Evolutionary conservation across 2,329 filamentous ascomycete species (phyloP), one percentile per base, ranked within the genome.

Genomic region (Aspergillus awamori): DNA sequence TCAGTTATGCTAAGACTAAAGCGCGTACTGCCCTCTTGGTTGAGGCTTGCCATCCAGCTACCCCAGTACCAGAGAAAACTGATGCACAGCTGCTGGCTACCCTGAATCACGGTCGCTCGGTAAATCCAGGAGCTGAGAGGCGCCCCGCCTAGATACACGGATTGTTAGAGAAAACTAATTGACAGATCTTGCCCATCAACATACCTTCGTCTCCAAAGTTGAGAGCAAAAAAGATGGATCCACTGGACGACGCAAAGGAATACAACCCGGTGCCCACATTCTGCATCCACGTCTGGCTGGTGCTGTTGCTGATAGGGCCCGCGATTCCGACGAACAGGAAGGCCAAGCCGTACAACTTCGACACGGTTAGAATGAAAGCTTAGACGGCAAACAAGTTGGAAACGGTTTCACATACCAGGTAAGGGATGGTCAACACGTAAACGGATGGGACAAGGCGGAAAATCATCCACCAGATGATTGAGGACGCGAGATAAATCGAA

Each of bases 111-210:
- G 11, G 53, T 47, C 17, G 53, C 53, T 22, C 53, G 53, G 39
- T 56, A 56, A 17, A 56, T 56, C 53, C 53, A 56, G 2, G 53
- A 45, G 53, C 53, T 56, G 7, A 56, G 53, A 5, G 53, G 53
- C 13, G 53, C 53, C 22, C 53, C 53, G 36, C 53, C 53, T 56
- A 33, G 26, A 56, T 22, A 80, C 10, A 80, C 11, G 80, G 83
- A 15, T 85, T 81, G 56, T 87, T 81, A 72, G 88, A 89, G 60
- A 86, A 86, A 13, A 86, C 84, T 86, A 85, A 88, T 38, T 83
- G 85, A 43, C 28, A 87, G 82, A 5, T 86, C 84, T 2, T 83
- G 81, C 51, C 85, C 85, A 53, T 17, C 6, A 8, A n/a, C 53
- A 17, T 56, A 53, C 84, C 84, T 76, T 87, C 85, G 65, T 84